These are phyloP conservation scores for Endocarpon pusillum DNA, from an alignment of 495 filamentous ascomycete species.

Conservation along the genomic window DNA sequence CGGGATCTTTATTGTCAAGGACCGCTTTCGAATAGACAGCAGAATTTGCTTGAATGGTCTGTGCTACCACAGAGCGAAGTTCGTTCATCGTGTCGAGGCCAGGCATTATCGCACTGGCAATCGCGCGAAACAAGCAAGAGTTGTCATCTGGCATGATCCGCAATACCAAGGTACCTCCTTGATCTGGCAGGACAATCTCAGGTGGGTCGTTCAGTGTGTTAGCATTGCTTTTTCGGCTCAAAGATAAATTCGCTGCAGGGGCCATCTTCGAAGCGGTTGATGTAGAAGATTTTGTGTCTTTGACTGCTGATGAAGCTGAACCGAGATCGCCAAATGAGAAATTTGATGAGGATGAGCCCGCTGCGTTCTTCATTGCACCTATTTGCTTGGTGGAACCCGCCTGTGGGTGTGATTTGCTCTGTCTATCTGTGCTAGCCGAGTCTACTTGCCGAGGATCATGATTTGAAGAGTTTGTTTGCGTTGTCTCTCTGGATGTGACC, in stretches of 20 bases:
- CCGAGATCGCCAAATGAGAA: slow-evolving; percentile 12
- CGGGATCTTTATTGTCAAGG: slow-evolving; percentile 48
- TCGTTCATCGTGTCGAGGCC: slow-evolving; percentile 55
- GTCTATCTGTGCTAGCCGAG: slow-evolving; percentile 7
- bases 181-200: slow-evolving; percentile 45
- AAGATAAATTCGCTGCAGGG: slow-evolving; percentile 14
- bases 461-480: neutral
- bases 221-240: slow-evolving; percentile 19
- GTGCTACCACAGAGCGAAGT: slow-evolving; percentile 68
- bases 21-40: slow-evolving; percentile 57
- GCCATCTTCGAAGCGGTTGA: neutral
- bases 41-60: slow-evolving; percentile 55
- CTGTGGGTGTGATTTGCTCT: slow-evolving; percentile 1
- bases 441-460: slow-evolving; percentile 8
- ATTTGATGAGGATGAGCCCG: slow-evolving; percentile 4
- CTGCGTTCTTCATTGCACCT: neutral
- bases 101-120: slow-evolving; percentile 60
- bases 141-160: slow-evolving; percentile 98
- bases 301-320: slow-evolving; percentile 10
- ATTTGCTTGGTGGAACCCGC: slow-evolving; percentile 4
- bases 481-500: slow-evolving; percentile 35
- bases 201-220: slow-evolving; percentile 41
- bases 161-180: slow-evolving; percentile 52
- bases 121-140: slow-evolving; percentile 82
- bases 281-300: slow-evolving; percentile 4